Conservation (phyloP, 2,329 filamentous ascomycete genomes). For the Hypomyces perniciosus region DNA sequence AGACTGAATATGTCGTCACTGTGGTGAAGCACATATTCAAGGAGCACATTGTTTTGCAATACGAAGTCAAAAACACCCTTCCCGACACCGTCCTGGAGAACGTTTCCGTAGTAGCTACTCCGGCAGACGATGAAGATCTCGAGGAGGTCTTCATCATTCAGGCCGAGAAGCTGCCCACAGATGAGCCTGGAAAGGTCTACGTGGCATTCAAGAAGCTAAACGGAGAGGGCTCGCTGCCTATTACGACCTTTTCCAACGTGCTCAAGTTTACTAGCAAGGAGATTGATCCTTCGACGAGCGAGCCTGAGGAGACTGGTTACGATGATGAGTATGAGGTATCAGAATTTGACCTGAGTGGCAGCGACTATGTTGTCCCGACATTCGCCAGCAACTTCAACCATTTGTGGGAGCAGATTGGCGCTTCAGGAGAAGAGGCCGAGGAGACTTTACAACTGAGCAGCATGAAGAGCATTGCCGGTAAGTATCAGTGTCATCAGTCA, state of each 20-base stretch:
- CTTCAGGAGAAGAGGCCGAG: conserved; percentile 80
- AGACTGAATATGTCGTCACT: conserved; percentile 93
- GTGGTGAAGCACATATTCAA: conserved; percentile 98
- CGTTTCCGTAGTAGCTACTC: conserved; percentile 74
- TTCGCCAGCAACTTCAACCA: conserved; percentile 95
- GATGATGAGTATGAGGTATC: conserved; percentile 98
- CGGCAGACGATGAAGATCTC: conserved; percentile 72
- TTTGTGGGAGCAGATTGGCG: conserved; percentile 88
- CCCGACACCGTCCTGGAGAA: conserved; percentile 86
- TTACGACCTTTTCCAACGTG: conserved; percentile 80
- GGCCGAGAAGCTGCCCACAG: conserved; percentile 71
- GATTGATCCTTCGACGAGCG: conserved; percentile 88
- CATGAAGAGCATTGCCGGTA: conserved; percentile 89
- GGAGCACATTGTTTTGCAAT: conserved; percentile 91
- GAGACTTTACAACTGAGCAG: conserved; percentile 85
- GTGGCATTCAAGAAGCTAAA: conserved; percentile 84
- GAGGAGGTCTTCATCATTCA: conserved; percentile 95
- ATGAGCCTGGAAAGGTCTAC: conserved; percentile 89
- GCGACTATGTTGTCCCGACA: conserved; percentile 88
- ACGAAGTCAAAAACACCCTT: conserved; percentile 95
- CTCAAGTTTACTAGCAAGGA: conserved; percentile 98
- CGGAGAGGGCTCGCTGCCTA: conserved; percentile 70
- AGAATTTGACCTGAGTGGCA: conserved; percentile 82
- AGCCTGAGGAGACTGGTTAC: conserved; percentile 87
- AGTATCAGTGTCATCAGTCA: conserved; percentile 26